A percentile compares a stretch with the other conserved stretches of the same genome.
Conservation (phyloP, 257 asterid genomes). For the Solanum pinnatisectum region DNA sequence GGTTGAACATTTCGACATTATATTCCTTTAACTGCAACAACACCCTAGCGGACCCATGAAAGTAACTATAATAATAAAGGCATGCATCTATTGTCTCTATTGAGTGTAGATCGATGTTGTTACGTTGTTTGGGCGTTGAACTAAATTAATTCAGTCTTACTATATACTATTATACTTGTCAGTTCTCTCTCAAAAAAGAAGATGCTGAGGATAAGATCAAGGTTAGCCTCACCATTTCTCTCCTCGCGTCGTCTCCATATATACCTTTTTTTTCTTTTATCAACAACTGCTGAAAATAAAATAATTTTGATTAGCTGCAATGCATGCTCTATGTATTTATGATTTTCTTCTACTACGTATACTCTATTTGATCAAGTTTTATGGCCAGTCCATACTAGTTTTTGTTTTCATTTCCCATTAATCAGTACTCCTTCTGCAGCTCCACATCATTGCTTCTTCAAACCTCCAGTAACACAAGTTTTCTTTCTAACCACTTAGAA, state of each 20-base stretch:
- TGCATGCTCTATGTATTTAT: too few relatives aligned
- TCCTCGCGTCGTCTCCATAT: background rate
- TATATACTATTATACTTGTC: too few relatives aligned
- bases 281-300: too few relatives aligned
- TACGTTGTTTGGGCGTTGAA: background rate
- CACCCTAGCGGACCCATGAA: background rate
- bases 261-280: background rate
- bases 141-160: background rate
- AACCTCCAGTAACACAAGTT: conserved; percentile 2
- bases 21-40: background rate
- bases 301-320: too few relatives aligned
- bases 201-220: background rate
- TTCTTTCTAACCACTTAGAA: conserved; percentile 18
- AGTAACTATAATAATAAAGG: background rate
- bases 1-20: background rate
- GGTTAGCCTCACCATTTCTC: background rate
- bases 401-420: background rate
- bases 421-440: background rate
- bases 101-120: too few relatives aligned
- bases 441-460: background rate
- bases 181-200: background rate
- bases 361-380: background rate
- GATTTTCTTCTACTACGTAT: too few relatives aligned
- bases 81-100: background rate
- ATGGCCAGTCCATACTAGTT: background rate